Evolutionary conservation across 495 filamentous ascomycete genomes (phyloP), one percentile per base, ranked within the genome.

Genomic region (Penicillium simplicissimum): DNA sequence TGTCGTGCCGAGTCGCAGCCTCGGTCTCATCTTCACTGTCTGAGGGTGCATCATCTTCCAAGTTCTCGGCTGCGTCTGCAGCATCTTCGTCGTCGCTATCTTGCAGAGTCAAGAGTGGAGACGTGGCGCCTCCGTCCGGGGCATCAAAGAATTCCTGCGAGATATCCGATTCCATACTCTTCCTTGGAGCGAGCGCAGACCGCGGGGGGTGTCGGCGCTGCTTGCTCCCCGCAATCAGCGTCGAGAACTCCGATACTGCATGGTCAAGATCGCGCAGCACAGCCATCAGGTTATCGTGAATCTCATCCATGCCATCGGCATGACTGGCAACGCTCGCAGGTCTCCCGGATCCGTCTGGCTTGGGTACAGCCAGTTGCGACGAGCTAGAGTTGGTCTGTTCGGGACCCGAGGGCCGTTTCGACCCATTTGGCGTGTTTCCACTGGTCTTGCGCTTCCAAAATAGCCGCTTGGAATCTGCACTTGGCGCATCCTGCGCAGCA

Each of bases 81-180:
- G 58, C 66, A 4, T 58, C 72, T 60, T 88, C 85, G 36, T 80
- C 80, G 23, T 83, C 84, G 47, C 82, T 85, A 55, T 87, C 85
- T 43, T 85, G 82, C 62, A 98, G 90, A 49, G 86, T 86, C 65
- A 96, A 79, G 2, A 97, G 79, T 58, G 88, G 87, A 43, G 89
- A 86, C n/a, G 76, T 73, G 28, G 82, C 81, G 35, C 69, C 87
- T 8, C 87, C 91, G 47, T 88, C 91, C 55, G 87, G 85, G 1
- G 95, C 95, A 69, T 98, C 95, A 63, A 96, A 98, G 75, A 96
- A 98, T 68, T 98, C 96, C 34, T 95, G 90, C 1, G 86, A 84
- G 8, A 88, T 84, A 52, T 88, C 83, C 9, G 91, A 93, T 65
- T 97, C 95, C 38, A 93, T 83, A 73, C 92, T 96, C 57, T 78